Base-by-base conservation (phyloP, 2,329 filamentous ascomycete species). In the Colletotrichum magnum region DNA sequence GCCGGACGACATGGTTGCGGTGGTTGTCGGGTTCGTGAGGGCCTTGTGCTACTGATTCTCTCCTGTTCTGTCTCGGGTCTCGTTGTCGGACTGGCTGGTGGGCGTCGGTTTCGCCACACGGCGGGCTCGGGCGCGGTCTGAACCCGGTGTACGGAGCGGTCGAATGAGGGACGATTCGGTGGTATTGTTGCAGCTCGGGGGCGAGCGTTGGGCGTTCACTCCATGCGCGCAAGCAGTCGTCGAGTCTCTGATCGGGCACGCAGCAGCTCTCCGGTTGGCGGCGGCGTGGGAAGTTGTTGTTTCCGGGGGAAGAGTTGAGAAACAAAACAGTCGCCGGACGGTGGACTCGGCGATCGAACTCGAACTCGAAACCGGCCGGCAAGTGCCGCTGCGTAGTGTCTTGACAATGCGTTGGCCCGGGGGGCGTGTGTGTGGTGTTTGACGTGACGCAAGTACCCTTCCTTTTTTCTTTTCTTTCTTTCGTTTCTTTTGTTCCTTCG, bases 1-100 rank as follows among this genome's bases (percentile, higher is more conserved):
- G n/a, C 85, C 82, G 63, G 87, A 86, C 75, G 88, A 86, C 88
- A 90, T 90, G 72, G 72, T 79, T 56, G 68, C 58, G 58, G 57
- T 45, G 43, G 41, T n/a, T 54, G 28, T 64, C 43, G 52, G 39
- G 26, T 39, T 28, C 16, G 32, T 47, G 12, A 26, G 56, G 9
- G 18, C 28, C 28, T 43, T 28, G 41, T 9, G 36, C 47, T 36
- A 15, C 7, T 45, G n/a, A 16, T 12, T 54, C 39, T 41, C 6
- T 32, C 18, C 26, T 45, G 21, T 50, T 47, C 28, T 54, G 56
- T 48, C 15, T 58, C 26, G 48, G 16, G 21, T 57, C 54, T 59
- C 41, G 48, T 48, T 43, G 56, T 52, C 10, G 52, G 51, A 56
- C 54, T 39, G 61, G 41, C 54, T 39, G 61, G 41, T 32, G 41